These are phyloP conservation scores for Xanthoconium purpureum DNA, from an alignment of 768 basidiomycete genomes.

Conservation along the genomic window DNA sequence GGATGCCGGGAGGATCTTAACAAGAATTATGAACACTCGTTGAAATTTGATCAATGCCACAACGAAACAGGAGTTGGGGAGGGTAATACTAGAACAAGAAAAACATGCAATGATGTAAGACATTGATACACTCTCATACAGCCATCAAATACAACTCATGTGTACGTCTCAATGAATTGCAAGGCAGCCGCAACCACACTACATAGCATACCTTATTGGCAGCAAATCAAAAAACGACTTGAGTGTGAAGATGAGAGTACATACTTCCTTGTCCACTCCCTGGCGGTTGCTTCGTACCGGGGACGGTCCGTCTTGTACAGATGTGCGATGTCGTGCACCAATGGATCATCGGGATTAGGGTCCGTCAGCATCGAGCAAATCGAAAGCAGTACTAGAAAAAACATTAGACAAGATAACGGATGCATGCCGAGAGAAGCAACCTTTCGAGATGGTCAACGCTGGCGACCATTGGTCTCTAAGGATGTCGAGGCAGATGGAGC, in stretches of 20 bases:
- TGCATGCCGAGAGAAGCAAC: conserved; percentile 41
- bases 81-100: conserved; percentile 34
- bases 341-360: conserved; percentile 97
- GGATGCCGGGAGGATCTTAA: neutral
- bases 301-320: conserved; percentile 98
- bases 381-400: conserved; percentile 75
- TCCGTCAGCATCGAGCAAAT: conserved; percentile 99
- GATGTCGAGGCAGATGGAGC: conserved; percentile 98
- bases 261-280: conserved; percentile 99
- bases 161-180: conserved; percentile 20
- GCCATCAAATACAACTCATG: conserved; percentile 31
- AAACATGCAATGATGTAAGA: conserved; percentile 30
- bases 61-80: conserved; percentile 11
- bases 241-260: conserved; percentile 26
- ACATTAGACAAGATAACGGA: conserved; percentile 2
- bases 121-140: conserved; percentile 35
- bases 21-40: conserved; percentile 14
- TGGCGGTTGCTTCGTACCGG: conserved; percentile 95
- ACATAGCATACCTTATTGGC: conserved; percentile 50
- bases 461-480: conserved; percentile 99
- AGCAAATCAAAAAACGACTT: neutral
- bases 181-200: conserved; percentile 30
- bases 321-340: conserved; percentile 98
- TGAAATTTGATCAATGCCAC: conserved; percentile 15
- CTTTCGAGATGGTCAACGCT: conserved; percentile 98